These are phyloP conservation scores for Cymodocea nodosa DNA, from an alignment of 116 monocot species.

Conservation along the genomic window DNA sequence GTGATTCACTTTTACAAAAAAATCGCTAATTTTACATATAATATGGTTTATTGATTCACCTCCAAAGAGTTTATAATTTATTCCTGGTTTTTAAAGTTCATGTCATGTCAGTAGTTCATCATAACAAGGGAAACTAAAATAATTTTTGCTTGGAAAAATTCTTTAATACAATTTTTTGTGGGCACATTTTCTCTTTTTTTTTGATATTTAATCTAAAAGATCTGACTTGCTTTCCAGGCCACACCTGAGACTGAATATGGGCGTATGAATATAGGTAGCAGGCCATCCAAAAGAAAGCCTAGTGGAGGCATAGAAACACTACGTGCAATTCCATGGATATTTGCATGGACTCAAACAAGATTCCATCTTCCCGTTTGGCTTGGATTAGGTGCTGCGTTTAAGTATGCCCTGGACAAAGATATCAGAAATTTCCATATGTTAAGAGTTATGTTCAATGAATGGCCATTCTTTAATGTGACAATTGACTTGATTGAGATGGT, in stretches of 20 bases:
- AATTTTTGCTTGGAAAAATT: too few species aligned
- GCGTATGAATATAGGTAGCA: constrained; percentile 91
- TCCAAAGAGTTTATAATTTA: too few species aligned
- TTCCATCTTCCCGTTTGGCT: constrained; percentile 79
- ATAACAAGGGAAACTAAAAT: too few species aligned
- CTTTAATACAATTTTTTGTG: too few species aligned
- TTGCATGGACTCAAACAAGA: constrained; percentile 80
- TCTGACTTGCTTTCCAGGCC: constrained; percentile 31
- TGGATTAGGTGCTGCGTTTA: constrained; percentile 65
- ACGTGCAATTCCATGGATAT: constrained; percentile 88
- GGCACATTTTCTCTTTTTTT: too few species aligned
- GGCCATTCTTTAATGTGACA: constrained; percentile 97
- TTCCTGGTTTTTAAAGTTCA: too few species aligned
- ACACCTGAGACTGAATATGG: constrained; percentile 93
- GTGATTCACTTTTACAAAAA: too few species aligned
- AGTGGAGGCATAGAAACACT: constrained; percentile 87
- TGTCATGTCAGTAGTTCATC: too few species aligned
- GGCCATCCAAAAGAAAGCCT: constrained; percentile 84
- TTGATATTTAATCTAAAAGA: background rate
- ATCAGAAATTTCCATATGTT: constrained; percentile 38
- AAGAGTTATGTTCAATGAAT: constrained; percentile 72
- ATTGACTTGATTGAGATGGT: constrained; percentile 97
- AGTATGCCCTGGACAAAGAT: constrained; percentile 43
- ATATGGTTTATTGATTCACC: too few species aligned
- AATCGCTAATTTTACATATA: too few species aligned